Percentiles rank a stretch among this genome's conserved stretches.
phyloP scores from a whole-genome alignment of 2,329 filamentous ascomycete species.

The Hypoxylon sp. region DNA sequence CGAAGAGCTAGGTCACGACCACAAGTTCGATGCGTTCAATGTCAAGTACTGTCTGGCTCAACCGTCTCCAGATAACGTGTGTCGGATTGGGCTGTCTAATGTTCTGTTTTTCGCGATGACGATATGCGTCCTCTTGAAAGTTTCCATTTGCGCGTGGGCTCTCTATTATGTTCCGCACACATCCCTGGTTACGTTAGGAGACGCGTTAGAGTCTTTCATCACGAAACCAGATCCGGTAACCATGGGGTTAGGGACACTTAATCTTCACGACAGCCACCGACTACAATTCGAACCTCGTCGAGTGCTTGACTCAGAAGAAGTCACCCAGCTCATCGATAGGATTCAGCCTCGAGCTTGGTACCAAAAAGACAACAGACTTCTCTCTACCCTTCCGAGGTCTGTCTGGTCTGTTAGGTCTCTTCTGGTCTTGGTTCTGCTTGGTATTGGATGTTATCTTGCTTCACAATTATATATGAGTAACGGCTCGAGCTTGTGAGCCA shows the following conservation, averaged over 20 bases:
- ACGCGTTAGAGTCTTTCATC: conserved; percentile 31
- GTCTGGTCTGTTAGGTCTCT: background rate
- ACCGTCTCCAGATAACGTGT: background rate
- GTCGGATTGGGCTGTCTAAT: conserved; percentile 16
- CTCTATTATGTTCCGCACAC: background rate
- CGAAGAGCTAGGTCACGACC: background rate
- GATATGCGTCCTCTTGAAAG: conserved; percentile 7
- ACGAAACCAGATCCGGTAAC: conserved; percentile 16
- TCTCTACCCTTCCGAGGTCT: conserved; percentile 3
- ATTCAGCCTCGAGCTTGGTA: background rate
- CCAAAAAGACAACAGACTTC: background rate
- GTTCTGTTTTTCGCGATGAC: background rate
- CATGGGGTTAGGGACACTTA: conserved; percentile 13
- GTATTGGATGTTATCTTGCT: background rate
- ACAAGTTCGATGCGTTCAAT: background rate
- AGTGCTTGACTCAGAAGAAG: background rate
- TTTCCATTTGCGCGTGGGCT: background rate
- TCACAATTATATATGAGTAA: background rate
- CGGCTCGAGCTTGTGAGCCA: background rate
- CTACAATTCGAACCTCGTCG: conserved; percentile 3
- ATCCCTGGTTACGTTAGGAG: conserved; percentile 24
- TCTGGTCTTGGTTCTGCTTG: background rate
- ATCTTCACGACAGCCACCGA: conserved; percentile 10
- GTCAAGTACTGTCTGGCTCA: conserved; percentile 11
- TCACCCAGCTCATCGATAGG: background rate